Percentiles rank a stretch among this genome's conserved stretches.
Evolutionary conservation across 495 filamentous ascomycete species (phyloP).

Genomic region (Penicillium arizonense): DNA sequence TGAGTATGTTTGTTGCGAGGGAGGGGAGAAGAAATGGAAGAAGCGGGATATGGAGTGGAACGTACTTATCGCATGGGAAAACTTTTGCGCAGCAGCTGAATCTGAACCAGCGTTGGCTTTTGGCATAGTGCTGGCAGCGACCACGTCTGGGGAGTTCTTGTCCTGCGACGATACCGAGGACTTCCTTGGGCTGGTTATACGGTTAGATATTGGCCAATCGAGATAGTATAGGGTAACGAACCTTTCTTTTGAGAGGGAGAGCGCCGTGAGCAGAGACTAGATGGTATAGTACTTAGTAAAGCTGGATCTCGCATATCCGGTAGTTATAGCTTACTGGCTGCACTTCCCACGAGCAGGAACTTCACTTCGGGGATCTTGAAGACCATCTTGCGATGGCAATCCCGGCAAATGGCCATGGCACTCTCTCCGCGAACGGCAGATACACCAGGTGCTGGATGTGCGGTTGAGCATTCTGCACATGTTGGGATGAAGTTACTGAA

Average conservation of each 20-base stretch:
- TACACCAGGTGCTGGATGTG: conserved; percentile 61
- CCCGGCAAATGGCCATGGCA: conserved; percentile 72
- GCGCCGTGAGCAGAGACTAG: conserved; percentile 31
- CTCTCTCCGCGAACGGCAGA: conserved; percentile 73
- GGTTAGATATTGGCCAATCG: not conserved
- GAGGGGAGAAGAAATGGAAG: not conserved
- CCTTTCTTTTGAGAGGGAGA: conserved; percentile 55
- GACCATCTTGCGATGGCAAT: conserved; percentile 79
- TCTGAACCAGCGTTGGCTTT: conserved; percentile 82
- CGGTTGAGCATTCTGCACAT: conserved; percentile 75
- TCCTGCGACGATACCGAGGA: conserved; percentile 74
- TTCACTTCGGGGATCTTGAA: conserved; percentile 80
- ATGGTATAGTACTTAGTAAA: conserved; percentile 18
- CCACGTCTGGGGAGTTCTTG: conserved; percentile 74
- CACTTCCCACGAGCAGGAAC: conserved; percentile 68
- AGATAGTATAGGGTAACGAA: conserved; percentile 10
- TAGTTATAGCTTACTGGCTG: conserved; percentile 35
- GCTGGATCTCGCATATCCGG: not conserved
- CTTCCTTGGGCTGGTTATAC: conserved; percentile 51
- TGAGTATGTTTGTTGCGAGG: conserved; percentile 9
- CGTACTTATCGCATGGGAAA: conserved; percentile 72
- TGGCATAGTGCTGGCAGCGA: conserved; percentile 74
- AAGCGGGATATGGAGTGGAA: not conserved
- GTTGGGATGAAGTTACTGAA: conserved; percentile 76
- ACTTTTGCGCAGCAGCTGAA: conserved; percentile 67